phyloP scores from a whole-genome alignment of 2,329 filamentous ascomycete genomes.

The Tolypocladium cylindrosporum region DNA sequence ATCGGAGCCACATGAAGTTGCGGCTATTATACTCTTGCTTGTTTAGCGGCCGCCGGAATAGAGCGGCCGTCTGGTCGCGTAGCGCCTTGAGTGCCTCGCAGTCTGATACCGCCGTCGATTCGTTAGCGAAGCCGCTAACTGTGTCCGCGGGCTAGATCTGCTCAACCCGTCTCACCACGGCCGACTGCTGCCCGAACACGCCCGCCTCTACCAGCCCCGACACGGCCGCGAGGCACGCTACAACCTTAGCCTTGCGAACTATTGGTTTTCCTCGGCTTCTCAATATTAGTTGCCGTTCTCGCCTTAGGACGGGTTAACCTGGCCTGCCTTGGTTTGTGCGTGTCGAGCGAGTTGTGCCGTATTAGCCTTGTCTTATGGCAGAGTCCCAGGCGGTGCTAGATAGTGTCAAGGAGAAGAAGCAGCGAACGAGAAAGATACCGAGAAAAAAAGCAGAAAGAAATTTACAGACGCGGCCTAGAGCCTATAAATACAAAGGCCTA shows the following conservation, averaged over 20 bases:
- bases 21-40: background rate
- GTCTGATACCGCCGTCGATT: background rate
- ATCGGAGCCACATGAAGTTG: conserved; percentile 1
- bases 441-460: background rate
- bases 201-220: background rate
- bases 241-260: background rate
- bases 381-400: background rate
- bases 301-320: too few relatives aligned
- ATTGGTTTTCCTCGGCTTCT: background rate
- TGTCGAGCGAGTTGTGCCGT: background rate
- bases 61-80: background rate
- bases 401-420: background rate
- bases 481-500: background rate
- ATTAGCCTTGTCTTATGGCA: background rate
- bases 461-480: background rate
- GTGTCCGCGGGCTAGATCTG: background rate
- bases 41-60: background rate
- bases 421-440: background rate
- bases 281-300: too few relatives aligned
- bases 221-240: background rate
- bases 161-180: background rate
- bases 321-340: background rate
- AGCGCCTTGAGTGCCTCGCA: background rate
- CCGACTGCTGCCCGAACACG: background rate
- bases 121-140: background rate